These are phyloP conservation scores for Raphanus sativus DNA, from an alignment of 345 rosid genomes.

Conservation along the genomic window DNA sequence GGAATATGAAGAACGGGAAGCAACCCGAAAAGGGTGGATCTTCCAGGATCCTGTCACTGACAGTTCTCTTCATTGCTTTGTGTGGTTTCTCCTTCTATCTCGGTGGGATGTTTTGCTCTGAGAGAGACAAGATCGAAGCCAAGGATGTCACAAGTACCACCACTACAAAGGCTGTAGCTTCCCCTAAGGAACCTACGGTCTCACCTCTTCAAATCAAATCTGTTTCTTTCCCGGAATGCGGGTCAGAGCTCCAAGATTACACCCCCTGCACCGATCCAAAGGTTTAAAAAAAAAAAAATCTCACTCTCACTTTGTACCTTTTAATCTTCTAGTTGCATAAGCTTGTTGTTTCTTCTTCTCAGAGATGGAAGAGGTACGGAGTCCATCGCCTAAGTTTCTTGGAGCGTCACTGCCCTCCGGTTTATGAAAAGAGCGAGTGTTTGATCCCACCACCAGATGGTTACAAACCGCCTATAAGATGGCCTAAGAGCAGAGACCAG, in stretches of 20 bases:
- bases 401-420: conserved; percentile 97
- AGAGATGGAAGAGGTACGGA: conserved; percentile 97
- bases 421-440: conserved; percentile 77
- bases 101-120: conserved; percentile 78
- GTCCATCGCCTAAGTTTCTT: conserved; percentile 76
- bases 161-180: conserved; percentile 42
- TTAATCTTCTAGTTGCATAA: not conserved
- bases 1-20: conserved; percentile 70
- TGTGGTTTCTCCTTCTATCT: conserved; percentile 93
- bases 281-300: conserved; percentile 40
- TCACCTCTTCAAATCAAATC: conserved; percentile 63
- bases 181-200: conserved; percentile 48
- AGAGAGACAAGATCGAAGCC: conserved; percentile 47
- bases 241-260: conserved; percentile 78
- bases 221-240: conserved; percentile 69
- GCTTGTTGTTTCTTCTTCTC: conserved; percentile 1
- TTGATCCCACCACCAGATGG: conserved; percentile 96
- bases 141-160: conserved; percentile 38
- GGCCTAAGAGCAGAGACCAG: conserved; percentile 92
- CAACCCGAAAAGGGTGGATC: conserved; percentile 51
- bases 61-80: conserved; percentile 50
- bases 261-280: conserved; percentile 97
- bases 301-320: not conserved
- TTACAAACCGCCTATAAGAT: conserved; percentile 81
- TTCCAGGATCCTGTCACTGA: conserved; percentile 47